phyloP scores from a whole-genome alignment of 305 asterid species.

The Rubia peregrina region DNA sequence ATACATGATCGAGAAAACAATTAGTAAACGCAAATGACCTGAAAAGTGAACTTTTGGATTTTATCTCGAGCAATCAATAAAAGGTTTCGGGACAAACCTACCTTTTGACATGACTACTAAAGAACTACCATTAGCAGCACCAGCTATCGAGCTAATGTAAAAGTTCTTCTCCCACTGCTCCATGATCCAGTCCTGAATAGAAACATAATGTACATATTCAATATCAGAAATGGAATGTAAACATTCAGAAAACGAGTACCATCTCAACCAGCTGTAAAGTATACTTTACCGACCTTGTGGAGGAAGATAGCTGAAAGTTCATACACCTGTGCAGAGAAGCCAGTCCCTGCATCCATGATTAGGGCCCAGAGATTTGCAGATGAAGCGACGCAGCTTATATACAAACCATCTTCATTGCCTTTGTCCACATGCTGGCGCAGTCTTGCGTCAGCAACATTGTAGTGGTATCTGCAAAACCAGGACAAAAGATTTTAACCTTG shows the following conservation, averaged over 20 bases:
- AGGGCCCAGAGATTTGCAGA: slow-evolving; percentile 96
- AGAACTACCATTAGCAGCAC: slow-evolving; percentile 92
- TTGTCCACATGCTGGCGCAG: slow-evolving; percentile 91
- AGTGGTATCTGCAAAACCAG: slow-evolving; percentile 67
- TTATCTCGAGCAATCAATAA: not conserved
- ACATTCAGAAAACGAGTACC: slow-evolving; percentile 13
- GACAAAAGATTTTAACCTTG: not conserved
- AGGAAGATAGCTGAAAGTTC: slow-evolving; percentile 91
- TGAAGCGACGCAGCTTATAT: slow-evolving; percentile 94
- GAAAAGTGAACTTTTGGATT: not conserved
- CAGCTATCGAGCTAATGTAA: slow-evolving; percentile 97
- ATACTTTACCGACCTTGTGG: slow-evolving; percentile 57
- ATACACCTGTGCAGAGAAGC: slow-evolving; percentile 80
- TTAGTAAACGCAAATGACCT: not conserved
- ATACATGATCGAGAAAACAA: slow-evolving; percentile 1
- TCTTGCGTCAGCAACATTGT: slow-evolving; percentile 92
- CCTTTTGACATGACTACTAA: slow-evolving; percentile 98
- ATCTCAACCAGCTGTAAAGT: slow-evolving; percentile 12
- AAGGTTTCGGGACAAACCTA: slow-evolving; percentile 34
- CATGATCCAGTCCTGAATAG: slow-evolving; percentile 93
- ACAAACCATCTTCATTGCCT: slow-evolving; percentile 94
- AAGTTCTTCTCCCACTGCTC: slow-evolving; percentile 98
- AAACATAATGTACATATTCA: slow-evolving; percentile 14
- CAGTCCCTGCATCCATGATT: slow-evolving; percentile 99
- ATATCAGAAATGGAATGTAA: slow-evolving; percentile 14